Conservation (phyloP, 2,329 filamentous ascomycete genomes). For the Leptographium galeiforme region DNA sequence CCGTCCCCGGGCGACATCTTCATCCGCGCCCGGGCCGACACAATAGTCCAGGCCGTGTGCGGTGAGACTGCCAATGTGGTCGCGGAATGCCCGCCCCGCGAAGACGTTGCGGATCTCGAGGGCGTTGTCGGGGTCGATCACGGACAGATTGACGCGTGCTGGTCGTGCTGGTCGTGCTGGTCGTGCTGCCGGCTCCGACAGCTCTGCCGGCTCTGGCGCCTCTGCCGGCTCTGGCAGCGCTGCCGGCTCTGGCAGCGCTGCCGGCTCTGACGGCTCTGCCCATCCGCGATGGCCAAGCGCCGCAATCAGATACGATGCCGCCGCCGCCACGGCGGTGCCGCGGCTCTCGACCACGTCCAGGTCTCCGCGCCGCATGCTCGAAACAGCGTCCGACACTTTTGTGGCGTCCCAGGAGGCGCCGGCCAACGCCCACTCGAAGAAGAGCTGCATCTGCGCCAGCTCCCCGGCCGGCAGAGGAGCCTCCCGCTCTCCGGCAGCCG, state of each 20-base stretch:
- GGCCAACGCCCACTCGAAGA: slow-evolving; percentile 3
- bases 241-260: not conserved
- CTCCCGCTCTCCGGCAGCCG: not conserved
- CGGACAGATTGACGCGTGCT: not conserved
- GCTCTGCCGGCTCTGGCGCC: not conserved
- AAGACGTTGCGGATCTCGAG: slow-evolving; percentile 1
- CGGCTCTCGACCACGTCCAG: slow-evolving; percentile 4
- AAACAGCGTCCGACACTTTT: slow-evolving; percentile 3
- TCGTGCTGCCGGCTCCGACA: not conserved
- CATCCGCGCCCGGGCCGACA: slow-evolving; percentile 1
- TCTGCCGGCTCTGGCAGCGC: not conserved
- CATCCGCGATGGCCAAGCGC: not conserved
- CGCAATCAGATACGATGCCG: slow-evolving; percentile 4
- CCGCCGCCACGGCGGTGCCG: slow-evolving; percentile 3
- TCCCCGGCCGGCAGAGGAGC: slow-evolving; percentile 8
- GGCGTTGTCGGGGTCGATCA: slow-evolving; percentile 3
- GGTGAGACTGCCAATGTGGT: not conserved
- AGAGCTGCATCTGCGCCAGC: slow-evolving; percentile 7
- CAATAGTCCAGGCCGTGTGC: not conserved
- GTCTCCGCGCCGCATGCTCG: slow-evolving; percentile 1
- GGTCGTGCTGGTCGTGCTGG: too few species aligned
- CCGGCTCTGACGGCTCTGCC: not conserved
- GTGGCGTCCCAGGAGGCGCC: slow-evolving; percentile 8
- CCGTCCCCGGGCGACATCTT: slow-evolving; percentile 1
- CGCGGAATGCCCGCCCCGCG: not conserved